A percentile compares a stretch with the other conserved stretches of the same genome.
phyloP scores from a whole-genome alignment of 164 flowering plant species.

The Stephania cephalantha region DNA sequence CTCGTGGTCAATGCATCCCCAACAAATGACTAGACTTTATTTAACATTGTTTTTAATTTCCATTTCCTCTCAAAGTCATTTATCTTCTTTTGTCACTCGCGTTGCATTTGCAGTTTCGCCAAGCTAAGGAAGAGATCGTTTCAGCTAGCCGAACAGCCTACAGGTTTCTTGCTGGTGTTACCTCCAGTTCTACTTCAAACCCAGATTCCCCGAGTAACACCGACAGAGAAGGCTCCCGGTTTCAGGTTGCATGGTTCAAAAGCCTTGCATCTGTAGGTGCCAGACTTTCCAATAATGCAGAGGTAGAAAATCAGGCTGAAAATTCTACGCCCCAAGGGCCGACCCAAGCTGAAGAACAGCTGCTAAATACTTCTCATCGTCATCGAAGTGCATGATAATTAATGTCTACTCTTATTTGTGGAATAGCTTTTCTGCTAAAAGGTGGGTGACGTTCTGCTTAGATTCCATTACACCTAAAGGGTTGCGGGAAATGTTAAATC shows the following conservation, averaged over 20 bases:
- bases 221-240: constrained; percentile 42
- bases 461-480: neutral
- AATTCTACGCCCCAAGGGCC: constrained; percentile 10
- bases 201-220: constrained; percentile 46
- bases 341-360: neutral
- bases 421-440: neutral
- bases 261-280: constrained; percentile 46
- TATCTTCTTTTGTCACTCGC: neutral
- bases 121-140: constrained; percentile 89
- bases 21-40: too few relatives aligned
- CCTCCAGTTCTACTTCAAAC: constrained; percentile 14
- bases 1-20: too few relatives aligned
- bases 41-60: too few relatives aligned
- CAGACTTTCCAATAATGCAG: constrained; percentile 51
- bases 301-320: constrained; percentile 34
- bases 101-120: constrained; percentile 52
- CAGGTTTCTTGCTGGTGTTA: constrained; percentile 45
- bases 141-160: constrained; percentile 87
- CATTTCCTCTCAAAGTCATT: neutral
- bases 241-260: constrained; percentile 72
- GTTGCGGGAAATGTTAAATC: neutral
- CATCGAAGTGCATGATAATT: neutral
- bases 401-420: neutral
- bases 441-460: neutral
- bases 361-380: neutral